phyloP scores from a whole-genome alignment of 352 stramenopile genomes.

The Globisporangium okanoganense region DNA sequence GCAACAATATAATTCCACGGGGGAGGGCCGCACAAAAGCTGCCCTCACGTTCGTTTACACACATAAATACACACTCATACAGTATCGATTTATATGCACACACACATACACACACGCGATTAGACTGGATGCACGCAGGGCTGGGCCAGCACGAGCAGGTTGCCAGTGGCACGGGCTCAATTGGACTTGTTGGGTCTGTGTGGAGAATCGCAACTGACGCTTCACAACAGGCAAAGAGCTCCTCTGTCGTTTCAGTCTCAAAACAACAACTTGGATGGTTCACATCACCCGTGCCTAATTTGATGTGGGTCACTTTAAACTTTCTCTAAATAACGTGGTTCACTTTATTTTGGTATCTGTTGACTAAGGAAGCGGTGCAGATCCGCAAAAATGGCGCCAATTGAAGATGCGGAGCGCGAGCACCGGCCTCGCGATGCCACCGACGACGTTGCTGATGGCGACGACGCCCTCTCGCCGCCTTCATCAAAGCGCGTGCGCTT shows the following conservation, averaged over 20 bases:
- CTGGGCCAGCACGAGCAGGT: not conserved
- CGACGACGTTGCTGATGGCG: not conserved
- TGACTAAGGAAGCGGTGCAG: not conserved
- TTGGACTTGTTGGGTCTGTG: not conserved
- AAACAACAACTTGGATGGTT: slow-evolving; percentile 20
- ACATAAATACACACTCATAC: slow-evolving; percentile 8
- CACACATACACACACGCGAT: slow-evolving; percentile 4
- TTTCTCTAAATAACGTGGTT: not conserved
- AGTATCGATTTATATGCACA: not conserved
- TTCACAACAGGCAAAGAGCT: not conserved
- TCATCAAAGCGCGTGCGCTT: slow-evolving; percentile 67
- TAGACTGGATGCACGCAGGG: not conserved
- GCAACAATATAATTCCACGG: slow-evolving; percentile 70
- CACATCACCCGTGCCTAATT: slow-evolving; percentile 9
- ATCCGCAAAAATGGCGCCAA: slow-evolving; percentile 30
- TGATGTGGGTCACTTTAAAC: slow-evolving; percentile 13
- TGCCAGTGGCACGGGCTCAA: not conserved
- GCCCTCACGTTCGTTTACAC: not conserved
- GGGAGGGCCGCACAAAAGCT: slow-evolving; percentile 3
- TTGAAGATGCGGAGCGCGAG: slow-evolving; percentile 9
- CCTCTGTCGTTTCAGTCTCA: not conserved
- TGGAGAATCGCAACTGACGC: slow-evolving; percentile 27
- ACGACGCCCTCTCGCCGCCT: slow-evolving; percentile 3
- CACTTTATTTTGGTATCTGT: not conserved
- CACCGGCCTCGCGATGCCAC: not conserved